Evolutionary conservation across 441 rosid genomes (phyloP), one percentile per base, ranked within the genome.

Genomic region (Biscutella auriculata): DNA sequence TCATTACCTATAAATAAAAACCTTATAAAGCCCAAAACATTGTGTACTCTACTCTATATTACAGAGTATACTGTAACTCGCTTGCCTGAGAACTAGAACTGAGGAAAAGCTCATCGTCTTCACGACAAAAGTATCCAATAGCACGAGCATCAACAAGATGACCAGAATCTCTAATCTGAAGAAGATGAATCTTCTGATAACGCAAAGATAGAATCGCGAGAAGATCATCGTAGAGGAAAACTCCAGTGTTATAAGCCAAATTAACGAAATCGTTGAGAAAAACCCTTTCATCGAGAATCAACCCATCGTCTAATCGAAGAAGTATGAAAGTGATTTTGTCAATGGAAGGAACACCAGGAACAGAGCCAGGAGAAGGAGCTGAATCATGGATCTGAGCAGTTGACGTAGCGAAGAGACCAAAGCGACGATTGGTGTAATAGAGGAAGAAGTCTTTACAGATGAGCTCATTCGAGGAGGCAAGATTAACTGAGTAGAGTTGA

Each of bases 401-500:
- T 29, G 95, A 85, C 48, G 99, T 89, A 57, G 92, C 98, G 75
- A 93, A 93, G 15, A 93, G 62, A 42, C 96, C 97, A 15, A 87
- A 87, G 48, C 83, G 84, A 35, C 56, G 69, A 63, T 73, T 61
- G 64, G 79, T 84, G 70, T 77, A 29, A 68, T 84, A 89, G 17
- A 93, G 84, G 59, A 93, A 89, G 81, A 89, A 87, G 72, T 93
- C 99, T 73, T 85, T 93, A 69, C 88, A 89, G 64, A 89, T 87
- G 57, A 75, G 81, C 73, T 93, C 99, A 35, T 82, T 87, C 68
- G 78, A 60, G 28, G 95, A 81, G 61, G 91, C 91, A 69, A 89
- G 98, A 11, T 90, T 66, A 16, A 79, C 78, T 62, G 75, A 63
- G 61, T 87, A 93, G 14, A 86, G 77, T 41, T 87, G 78, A 23